Evolutionary conservation across 2,329 filamentous ascomycete genomes (phyloP), one percentile per base, ranked within the genome.

Genomic region (Alternaria hordeiaustralica): DNA sequence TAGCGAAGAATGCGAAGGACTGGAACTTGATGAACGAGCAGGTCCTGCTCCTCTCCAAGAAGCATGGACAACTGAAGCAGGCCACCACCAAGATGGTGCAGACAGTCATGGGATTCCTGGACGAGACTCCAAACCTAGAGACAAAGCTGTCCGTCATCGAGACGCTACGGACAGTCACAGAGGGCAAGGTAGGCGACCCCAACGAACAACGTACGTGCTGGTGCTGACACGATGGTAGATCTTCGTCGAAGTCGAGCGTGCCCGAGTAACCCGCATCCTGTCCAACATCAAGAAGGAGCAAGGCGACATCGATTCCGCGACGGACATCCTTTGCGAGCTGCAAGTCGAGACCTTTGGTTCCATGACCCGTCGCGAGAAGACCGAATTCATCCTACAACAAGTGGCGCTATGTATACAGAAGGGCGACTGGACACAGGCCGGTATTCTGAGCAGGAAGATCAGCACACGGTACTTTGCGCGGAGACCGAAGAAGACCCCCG

Each of bases 51-150:
- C 87, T 99, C 61, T 98, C 96, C 70, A 99, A 99, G 90, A 99
- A 99, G 86, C 96, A 99, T 92, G 93, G 94, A 75, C 96, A 99
- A 85, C 94, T 99, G 79, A 99, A 99, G 84, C 96, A 98, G 83
- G 96, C 96, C 77, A 96, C 94, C 76, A 98, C 96, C 75, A 96
- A 95, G 86, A 99, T 99, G 96, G 94, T 99, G 65, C 96, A 99
- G 86, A 91, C 90, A 51, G 94, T 97, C 67, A 97, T 99, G 90
- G 87, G 85, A 64, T 97, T 98, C 82, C 84, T 99, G 76, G 92
- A 97, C 77, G 89, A 92, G 50, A 94, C 94, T 21, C 94, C 96
- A 33, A 91, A 89, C 75, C 78, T 93, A 65, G 94, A 97, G 72
- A 94, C 89, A 36, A 99, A 98, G 84, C 86, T 99, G 61, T 91